phyloP scores from a whole-genome alignment of 176 grass and related monocot genomes.

The Oryza longistaminata region DNA sequence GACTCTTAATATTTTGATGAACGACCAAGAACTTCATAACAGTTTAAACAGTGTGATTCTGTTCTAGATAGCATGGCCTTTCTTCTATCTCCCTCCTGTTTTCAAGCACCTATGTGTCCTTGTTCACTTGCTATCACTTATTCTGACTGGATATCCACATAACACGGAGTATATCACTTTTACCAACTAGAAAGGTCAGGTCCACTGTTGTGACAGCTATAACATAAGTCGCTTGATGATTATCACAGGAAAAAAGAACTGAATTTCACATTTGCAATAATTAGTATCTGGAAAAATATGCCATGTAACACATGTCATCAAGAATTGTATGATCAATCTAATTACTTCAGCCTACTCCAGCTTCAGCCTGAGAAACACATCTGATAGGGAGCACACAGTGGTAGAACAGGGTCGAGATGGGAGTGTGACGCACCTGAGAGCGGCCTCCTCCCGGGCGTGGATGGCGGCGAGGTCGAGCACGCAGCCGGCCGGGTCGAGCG shows the following conservation, averaged over 20 bases:
- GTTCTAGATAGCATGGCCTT: not conserved
- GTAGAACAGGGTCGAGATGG: constrained; percentile 1
- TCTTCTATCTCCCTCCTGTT: not conserved
- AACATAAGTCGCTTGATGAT: not conserved
- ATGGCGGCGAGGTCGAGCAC: constrained; percentile 67
- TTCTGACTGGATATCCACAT: not conserved
- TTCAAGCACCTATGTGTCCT: not conserved
- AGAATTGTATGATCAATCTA: not conserved
- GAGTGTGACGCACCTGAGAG: constrained; percentile 56
- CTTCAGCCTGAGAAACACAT: not conserved
- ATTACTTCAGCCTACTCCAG: not conserved
- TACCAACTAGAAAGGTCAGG: constrained; percentile 18
- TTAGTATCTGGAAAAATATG: not conserved
- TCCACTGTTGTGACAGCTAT: not conserved
- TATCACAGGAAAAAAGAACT: not conserved
- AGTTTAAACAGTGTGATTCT: constrained; percentile 1
- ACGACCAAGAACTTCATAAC: not conserved
- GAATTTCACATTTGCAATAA: constrained; percentile 2
- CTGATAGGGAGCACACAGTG: not conserved
- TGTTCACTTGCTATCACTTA: constrained; percentile 2
- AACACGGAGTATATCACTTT: not conserved
- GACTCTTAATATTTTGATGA: not conserved
- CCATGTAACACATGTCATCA: not conserved
- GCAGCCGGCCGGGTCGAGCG: constrained; percentile 70
- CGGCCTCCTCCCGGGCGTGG: constrained; percentile 83